These are phyloP conservation scores for Russula griseocarnosa DNA, from an alignment of 768 basidiomycete species.

Conservation along the genomic window DNA sequence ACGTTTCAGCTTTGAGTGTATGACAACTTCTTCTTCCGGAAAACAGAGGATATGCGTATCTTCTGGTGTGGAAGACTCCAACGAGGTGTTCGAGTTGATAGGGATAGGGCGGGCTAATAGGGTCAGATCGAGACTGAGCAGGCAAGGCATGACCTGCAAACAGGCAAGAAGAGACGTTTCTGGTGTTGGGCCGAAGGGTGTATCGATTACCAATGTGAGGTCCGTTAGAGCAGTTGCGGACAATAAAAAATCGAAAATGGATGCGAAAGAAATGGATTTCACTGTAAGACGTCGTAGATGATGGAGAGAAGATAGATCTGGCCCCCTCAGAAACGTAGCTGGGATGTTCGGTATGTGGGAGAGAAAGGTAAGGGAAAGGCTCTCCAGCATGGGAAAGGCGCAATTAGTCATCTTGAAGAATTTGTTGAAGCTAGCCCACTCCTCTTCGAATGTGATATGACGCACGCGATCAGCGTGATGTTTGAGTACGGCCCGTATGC, in stretches of 20 bases:
- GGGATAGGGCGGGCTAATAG: not conserved
- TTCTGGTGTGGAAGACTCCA: no score
- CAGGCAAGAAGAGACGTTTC: not conserved
- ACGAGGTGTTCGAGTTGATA: no score
- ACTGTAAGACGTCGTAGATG: conserved; percentile 7
- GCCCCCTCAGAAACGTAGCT: not conserved
- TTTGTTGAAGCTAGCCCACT: not conserved
- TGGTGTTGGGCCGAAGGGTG: not conserved
- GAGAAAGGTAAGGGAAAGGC: not conserved
- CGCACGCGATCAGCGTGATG: not conserved
- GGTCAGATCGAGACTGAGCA: not conserved
- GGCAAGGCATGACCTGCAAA: not conserved
- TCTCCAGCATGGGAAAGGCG: conserved; percentile 5
- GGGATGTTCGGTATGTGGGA: not conserved
- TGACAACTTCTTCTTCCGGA: not conserved
- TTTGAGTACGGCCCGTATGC: not conserved
- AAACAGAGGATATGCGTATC: no score
- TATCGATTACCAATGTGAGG: not conserved
- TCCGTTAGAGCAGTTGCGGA: not conserved
- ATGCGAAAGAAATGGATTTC: not conserved
- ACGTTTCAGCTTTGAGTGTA: not conserved
- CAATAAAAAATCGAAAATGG: not conserved
- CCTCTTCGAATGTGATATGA: not conserved
- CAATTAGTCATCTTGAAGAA: not conserved
- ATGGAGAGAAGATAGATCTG: not conserved